Evolutionary conservation across 1,284 basidiomycete genomes (phyloP).

Genomic region (Somion occarium): DNA sequence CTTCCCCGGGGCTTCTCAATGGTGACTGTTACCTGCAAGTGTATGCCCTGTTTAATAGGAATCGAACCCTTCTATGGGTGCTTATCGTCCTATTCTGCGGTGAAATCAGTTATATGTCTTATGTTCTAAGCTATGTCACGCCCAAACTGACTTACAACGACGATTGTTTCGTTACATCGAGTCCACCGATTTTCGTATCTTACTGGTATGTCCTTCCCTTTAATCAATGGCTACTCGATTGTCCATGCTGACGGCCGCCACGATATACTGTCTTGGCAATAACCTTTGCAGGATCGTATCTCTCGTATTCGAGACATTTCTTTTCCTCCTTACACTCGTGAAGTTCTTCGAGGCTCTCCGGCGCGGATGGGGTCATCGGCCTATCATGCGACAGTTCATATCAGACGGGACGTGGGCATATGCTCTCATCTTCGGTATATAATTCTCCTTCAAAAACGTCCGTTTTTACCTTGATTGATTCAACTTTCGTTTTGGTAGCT

Average conservation of each 20-base stretch:
- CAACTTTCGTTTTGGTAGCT: slow-evolving; percentile 1
- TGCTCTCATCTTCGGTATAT: slow-evolving; percentile 22
- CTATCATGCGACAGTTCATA: slow-evolving; percentile 21
- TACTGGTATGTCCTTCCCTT: slow-evolving; percentile 26
- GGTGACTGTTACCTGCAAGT: no score
- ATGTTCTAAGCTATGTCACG: slow-evolving; percentile 19
- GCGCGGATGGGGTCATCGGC: slow-evolving; percentile 20
- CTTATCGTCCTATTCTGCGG: slow-evolving; percentile 17
- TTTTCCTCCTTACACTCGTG: slow-evolving; percentile 22
- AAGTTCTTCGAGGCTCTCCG: slow-evolving; percentile 19
- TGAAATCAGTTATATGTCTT: slow-evolving; percentile 18
- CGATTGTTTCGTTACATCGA: slow-evolving; percentile 22
- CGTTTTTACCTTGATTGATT: neutral
- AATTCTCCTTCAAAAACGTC: slow-evolving; percentile 11
- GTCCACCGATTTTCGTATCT: slow-evolving; percentile 19
- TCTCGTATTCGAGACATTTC: slow-evolving; percentile 21
- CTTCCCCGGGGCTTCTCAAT: no score
- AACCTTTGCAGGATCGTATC: slow-evolving; percentile 18
- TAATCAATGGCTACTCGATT: neutral
- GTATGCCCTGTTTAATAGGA: slow-evolving; percentile 19
- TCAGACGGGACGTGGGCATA: slow-evolving; percentile 27
- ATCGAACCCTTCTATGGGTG: slow-evolving; percentile 10
- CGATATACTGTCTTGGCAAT: neutral
- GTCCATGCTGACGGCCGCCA: neutral
- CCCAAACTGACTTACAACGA: slow-evolving; percentile 18